Percentiles rank a stretch among this genome's conserved stretches.
Conservation (phyloP, 306 rosid species). For the Cajanus cajan region DNA sequence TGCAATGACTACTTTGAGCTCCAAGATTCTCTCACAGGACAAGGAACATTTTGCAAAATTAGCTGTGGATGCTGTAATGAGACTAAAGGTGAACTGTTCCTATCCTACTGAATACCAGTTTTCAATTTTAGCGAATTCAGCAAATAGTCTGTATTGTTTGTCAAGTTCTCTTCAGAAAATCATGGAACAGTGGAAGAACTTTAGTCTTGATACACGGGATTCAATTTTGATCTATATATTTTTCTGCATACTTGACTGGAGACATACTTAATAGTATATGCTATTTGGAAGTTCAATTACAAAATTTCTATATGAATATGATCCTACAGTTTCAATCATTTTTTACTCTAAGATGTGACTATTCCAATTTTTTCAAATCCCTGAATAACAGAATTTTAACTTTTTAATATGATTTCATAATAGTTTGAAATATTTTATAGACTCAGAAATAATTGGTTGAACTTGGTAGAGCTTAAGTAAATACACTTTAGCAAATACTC, state of each 20-base stretch:
- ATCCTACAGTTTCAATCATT: neutral
- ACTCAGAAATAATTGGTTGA: neutral
- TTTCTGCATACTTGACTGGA: neutral
- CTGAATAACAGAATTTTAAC: neutral
- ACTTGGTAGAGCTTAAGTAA: too few relatives aligned
- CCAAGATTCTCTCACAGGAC: constrained; percentile 95
- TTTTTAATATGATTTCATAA: neutral
- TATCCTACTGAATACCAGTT: neutral
- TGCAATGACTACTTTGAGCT: constrained; percentile 96
- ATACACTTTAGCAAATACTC: too few relatives aligned
- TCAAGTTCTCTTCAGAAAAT: neutral
- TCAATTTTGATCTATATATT: constrained; percentile 1
- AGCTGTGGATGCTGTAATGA: constrained; percentile 95
- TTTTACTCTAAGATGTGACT: neutral
- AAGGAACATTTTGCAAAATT: constrained; percentile 91
- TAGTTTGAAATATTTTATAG: neutral
- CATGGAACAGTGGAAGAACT: neutral
- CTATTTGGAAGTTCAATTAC: neutral
- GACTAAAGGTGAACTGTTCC: constrained; percentile 67
- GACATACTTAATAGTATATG: neutral
- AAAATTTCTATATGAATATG: neutral
- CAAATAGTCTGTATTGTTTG: neutral
- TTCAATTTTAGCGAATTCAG: neutral
- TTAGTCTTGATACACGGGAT: neutral
- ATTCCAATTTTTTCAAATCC: neutral